A percentile compares a stretch with the other conserved stretches of the same genome.
These are phyloP conservation scores for Penicillium concentricum DNA, from an alignment of 2,329 filamentous ascomycete species.

Conservation along the genomic window DNA sequence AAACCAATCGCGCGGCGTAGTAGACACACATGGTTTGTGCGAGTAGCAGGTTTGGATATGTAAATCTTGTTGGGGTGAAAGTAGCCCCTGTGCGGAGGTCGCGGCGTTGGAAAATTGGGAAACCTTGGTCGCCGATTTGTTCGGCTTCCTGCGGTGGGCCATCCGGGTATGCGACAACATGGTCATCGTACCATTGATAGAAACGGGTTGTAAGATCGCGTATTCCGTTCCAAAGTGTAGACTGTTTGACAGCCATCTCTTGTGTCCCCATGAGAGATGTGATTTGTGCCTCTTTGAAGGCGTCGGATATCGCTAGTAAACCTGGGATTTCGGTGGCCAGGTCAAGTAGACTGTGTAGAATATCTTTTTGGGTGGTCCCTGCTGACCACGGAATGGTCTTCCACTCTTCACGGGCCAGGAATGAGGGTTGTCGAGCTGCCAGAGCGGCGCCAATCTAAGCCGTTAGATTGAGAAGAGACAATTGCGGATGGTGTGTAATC, in stretches of 20 bases:
- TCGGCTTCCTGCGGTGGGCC: constrained; percentile 30
- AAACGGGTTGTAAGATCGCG: constrained; percentile 33
- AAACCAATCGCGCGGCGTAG: constrained; percentile 32
- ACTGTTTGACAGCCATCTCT: constrained; percentile 34
- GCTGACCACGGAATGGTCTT: constrained; percentile 42
- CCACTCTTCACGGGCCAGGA: constrained; percentile 39
- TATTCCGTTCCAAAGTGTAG: constrained; percentile 36
- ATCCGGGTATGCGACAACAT: constrained; percentile 32
- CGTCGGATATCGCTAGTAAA: constrained; percentile 32
- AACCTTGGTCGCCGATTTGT: constrained; percentile 25
- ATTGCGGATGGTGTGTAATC: background rate
- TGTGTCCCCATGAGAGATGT: constrained; percentile 27
- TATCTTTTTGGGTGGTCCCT: constrained; percentile 37
- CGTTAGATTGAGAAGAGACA: background rate
- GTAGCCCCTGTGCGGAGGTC: constrained; percentile 35
- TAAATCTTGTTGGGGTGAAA: constrained; percentile 30
- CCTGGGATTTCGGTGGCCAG: constrained; percentile 37
- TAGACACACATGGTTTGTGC: constrained; percentile 40
- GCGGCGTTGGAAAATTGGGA: constrained; percentile 36
- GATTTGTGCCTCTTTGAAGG: constrained; percentile 25
- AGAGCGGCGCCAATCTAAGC: constrained; percentile 33
- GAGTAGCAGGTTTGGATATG: constrained; percentile 37
- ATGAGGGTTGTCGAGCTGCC: constrained; percentile 33
- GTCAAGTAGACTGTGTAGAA: constrained; percentile 39
- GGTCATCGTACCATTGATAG: constrained; percentile 32